Evolutionary conservation across 495 filamentous ascomycete species (phyloP), one percentile per base, ranked within the genome.

Genomic region (Aspergillus ellipticus): DNA sequence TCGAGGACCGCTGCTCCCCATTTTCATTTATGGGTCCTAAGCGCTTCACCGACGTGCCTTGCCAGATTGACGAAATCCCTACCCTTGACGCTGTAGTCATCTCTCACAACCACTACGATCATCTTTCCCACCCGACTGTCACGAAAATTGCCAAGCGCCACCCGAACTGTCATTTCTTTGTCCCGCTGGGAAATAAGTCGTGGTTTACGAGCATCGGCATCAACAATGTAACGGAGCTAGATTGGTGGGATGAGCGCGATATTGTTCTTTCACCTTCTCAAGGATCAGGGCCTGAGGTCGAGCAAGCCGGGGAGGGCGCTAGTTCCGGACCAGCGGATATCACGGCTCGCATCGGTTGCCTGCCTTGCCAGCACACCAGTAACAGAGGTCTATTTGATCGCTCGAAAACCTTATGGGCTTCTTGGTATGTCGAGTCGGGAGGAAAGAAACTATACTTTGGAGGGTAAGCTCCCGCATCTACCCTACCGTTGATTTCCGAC

Each of bases 51-150:
- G 77, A 87, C 51, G 78, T 80, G 52, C 89, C 94, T 2, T 96
- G 91, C 64, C 56, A 85, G 31, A 83, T 96, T 57, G 78, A 81
- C 33, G 90, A 96, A 59, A 80, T 98, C 9, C 94, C 92, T 6
- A 71, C 79, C 22, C 84, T 98, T 53, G 94, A 98, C 61, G 86
- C 87, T 1, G 91, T 97, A 2, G 80, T 96, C 28, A 97, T 98
- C 54, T 90, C 86, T 7, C 94, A 97, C 65, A 91, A 86, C 53
- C 93, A 97, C 70, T 97, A 98, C 63, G 94, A 98, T 68, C 94
- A 98, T 65, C 70, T 97, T 19, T 91, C 89, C 8, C 83, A 90
- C 56, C 79, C 84, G 2, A 89, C 85, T 7, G 80, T 96, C 31
- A 77, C 79, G 55, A 82, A 87, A 59, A 82, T 98, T 31, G 74